These are phyloP conservation scores for Galerina sulciceps DNA, from an alignment of 768 basidiomycete species.

Conservation along the genomic window DNA sequence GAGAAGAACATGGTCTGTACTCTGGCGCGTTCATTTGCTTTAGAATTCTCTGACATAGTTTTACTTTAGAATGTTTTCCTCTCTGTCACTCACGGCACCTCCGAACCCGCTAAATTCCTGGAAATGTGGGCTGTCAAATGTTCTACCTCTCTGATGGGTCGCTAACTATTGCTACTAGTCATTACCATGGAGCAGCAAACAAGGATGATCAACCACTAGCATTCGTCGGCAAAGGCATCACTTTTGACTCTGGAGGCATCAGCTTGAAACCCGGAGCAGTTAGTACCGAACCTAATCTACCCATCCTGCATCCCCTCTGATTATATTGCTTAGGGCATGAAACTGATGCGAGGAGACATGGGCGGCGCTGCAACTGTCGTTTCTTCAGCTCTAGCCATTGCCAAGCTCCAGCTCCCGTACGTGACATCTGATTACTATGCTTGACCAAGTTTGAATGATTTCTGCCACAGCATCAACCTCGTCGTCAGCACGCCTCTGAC, in stretches of 20 bases:
- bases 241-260: slow-evolving; percentile 90
- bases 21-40: neutral
- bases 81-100: slow-evolving; percentile 81
- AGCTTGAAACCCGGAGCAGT: slow-evolving; percentile 79
- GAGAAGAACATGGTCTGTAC: slow-evolving; percentile 77
- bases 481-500: slow-evolving; percentile 74
- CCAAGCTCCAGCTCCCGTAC: slow-evolving; percentile 80
- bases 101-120: slow-evolving; percentile 84
- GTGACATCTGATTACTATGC: slow-evolving; percentile 25
- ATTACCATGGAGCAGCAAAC: slow-evolving; percentile 77
- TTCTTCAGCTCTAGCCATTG: slow-evolving; percentile 75
- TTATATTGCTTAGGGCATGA: slow-evolving; percentile 61
- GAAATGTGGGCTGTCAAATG: slow-evolving; percentile 65
- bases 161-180: slow-evolving; percentile 41
- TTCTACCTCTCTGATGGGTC: neutral
- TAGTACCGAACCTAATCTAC: slow-evolving; percentile 26
- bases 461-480: slow-evolving; percentile 65
- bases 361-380: slow-evolving; percentile 86
- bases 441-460: neutral
- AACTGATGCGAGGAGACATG: slow-evolving; percentile 88
- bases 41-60: neutral
- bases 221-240: slow-evolving; percentile 88
- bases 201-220: slow-evolving; percentile 65
- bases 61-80: slow-evolving; percentile 77
- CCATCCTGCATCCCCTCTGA: neutral